Evolutionary conservation across 257 asterid genomes (phyloP), one percentile per base, ranked within the genome.

Genomic region (Nicotiana noctiflora): DNA sequence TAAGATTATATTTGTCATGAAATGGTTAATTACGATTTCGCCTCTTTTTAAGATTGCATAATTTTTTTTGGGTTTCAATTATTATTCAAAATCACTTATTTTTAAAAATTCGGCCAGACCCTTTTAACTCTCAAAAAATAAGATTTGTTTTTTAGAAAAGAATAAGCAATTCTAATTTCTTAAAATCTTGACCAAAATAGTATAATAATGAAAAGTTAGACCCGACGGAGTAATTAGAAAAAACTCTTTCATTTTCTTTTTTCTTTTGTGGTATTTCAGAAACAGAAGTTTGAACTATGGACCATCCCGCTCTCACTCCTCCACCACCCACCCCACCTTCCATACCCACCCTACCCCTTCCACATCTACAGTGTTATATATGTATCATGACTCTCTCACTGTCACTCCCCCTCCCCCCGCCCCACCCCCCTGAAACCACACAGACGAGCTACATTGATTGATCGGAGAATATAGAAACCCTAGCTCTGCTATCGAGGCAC

Each of bases 281-380:
- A 81, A 46, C 29, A 15, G 82, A 81, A 85, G 86, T 93, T 89
- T 91, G 90, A 91, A 91, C 89, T 80, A 76, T 83, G 87, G 82
- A 82, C 81, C 83, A 82, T 89, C 96, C 94, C 97, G 94, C 97
- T 86, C 93, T 86, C 89, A 83, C 87, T 77, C 92, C 60, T 84
- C 31, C 81, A 67, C 66, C 86, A 59, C 59, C 44, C 79, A 13
- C 40, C 46, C 34, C 23, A n/a, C 59, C 37, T 53, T 12, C 79
- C 8, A 44, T n/a, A 44, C 57, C 63, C 62, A 13, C 25, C 17
- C 79, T 11, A 14, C 34, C 17, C 53, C 53, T 25, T 32, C 21
- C 57, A 51, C 11, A 81, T 46, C 60, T 57, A 74, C 78, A 65
- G 83, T 67, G 77, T 76, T 46, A 68, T 67, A 52, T 74, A 49